Percentiles rank a stretch among this genome's conserved stretches.
Evolutionary conservation across 1,284 basidiomycete genomes (phyloP).

Genomic region (Athelia sp.): DNA sequence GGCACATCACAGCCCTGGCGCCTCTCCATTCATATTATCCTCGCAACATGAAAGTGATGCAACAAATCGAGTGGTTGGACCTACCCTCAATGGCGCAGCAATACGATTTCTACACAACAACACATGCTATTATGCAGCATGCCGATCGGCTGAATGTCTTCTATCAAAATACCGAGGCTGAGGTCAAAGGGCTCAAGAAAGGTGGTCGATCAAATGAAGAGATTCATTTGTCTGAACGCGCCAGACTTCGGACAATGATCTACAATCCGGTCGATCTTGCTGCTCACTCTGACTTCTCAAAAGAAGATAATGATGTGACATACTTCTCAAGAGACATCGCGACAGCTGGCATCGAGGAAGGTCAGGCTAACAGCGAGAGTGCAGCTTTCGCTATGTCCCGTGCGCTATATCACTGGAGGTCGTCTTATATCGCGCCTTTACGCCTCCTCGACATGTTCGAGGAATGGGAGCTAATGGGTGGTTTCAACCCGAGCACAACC

Average conservation of each 20-base stretch:
- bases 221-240: not conserved
- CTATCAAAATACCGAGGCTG: not conserved
- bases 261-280: not conserved
- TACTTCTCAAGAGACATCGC: not conserved
- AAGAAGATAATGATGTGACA: not conserved
- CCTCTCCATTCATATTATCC: constrained; percentile 36
- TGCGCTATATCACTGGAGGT: not conserved
- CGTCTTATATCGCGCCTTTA: not conserved
- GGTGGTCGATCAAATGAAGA: not conserved
- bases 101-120: constrained; percentile 14
- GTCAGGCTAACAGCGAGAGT: not conserved
- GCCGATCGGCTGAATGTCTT: constrained; percentile 14
- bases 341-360: not conserved
- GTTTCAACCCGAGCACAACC: constrained; percentile 1
- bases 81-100: constrained; percentile 23
- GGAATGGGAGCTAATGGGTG: not conserved
- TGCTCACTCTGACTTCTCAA: no score
- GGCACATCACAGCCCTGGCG: constrained; percentile 27
- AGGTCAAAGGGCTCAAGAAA: no score
- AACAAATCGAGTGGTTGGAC: constrained; percentile 29
- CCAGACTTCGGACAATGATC: not conserved
- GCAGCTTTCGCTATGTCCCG: not conserved
- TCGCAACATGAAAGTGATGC: constrained; percentile 30
- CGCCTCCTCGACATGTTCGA: not conserved
- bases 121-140: constrained; percentile 14